Evolutionary conservation across 495 filamentous ascomycete species (phyloP).

Genomic region (Podospora sp.): DNA sequence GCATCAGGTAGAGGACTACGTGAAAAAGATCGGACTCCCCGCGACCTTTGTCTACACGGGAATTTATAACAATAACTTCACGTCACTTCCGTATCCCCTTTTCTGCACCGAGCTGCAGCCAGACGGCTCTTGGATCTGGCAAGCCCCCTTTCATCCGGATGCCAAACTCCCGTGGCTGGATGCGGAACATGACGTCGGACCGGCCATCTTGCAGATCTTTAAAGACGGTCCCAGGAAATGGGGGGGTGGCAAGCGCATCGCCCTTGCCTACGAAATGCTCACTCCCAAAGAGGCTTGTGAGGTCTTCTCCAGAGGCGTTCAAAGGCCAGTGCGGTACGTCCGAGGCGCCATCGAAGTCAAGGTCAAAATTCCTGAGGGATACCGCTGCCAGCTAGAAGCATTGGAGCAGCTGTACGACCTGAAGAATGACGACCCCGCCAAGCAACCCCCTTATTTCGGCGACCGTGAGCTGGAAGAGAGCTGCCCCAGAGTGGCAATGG

Average conservation of each 20-base stretch:
- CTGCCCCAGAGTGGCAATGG: slow-evolving; percentile 70
- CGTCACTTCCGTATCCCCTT: slow-evolving; percentile 85
- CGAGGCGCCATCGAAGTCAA: slow-evolving; percentile 78
- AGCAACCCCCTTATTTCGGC: slow-evolving; percentile 60
- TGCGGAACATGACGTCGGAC: slow-evolving; percentile 93
- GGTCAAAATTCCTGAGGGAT: slow-evolving; percentile 84
- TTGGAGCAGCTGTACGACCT: slow-evolving; percentile 65
- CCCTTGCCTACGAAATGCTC: slow-evolving; percentile 88
- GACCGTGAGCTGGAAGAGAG: slow-evolving; percentile 55
- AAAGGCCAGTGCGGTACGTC: slow-evolving; percentile 74
- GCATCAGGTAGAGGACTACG: slow-evolving; percentile 86
- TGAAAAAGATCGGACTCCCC: slow-evolving; percentile 78
- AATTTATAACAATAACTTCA: slow-evolving; percentile 99
- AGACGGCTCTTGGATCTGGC: slow-evolving; percentile 90
- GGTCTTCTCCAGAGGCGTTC: slow-evolving; percentile 76
- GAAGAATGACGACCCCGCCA: slow-evolving; percentile 55
- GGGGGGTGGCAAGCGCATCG: slow-evolving; percentile 89
- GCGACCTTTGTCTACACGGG: slow-evolving; percentile 94
- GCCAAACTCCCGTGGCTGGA: slow-evolving; percentile 93
- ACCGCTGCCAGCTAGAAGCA: slow-evolving; percentile 83
- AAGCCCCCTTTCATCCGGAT: slow-evolving; percentile 89
- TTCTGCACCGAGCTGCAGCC: slow-evolving; percentile 87
- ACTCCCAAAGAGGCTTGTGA: slow-evolving; percentile 80
- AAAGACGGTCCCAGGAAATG: slow-evolving; percentile 89
- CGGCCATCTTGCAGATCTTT: slow-evolving; percentile 92